Evolutionary conservation across 1,284 basidiomycete genomes (phyloP).

Genomic region (Leccinum idahoense): DNA sequence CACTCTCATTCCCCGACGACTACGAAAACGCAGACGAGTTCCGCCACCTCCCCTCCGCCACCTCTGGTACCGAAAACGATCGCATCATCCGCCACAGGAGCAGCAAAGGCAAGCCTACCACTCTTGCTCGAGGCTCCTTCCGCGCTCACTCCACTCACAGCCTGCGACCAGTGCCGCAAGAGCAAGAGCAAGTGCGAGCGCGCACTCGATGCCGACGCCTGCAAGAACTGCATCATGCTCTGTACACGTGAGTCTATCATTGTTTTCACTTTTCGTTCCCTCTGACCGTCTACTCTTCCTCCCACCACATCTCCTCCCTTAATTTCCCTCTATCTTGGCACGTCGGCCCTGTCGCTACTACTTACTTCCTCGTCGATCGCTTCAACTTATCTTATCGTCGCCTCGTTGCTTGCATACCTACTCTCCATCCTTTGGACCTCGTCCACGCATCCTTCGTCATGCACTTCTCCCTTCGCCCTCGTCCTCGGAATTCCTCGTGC

Average conservation of each 20-base stretch:
- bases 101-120: constrained; percentile 54
- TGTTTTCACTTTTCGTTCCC: constrained; percentile 12
- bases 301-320: background rate
- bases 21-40: constrained; percentile 47
- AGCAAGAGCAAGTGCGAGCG: constrained; percentile 31
- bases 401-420: background rate
- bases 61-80: constrained; percentile 13
- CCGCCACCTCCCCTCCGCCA: constrained; percentile 31
- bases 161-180: constrained; percentile 73
- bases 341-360: background rate
- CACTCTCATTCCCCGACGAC: constrained; percentile 45
- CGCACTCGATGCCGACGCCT: constrained; percentile 15
- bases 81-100: constrained; percentile 48
- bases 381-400: background rate
- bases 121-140: background rate
- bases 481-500: background rate
- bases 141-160: background rate
- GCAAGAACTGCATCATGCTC: constrained; percentile 69
- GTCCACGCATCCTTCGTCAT: background rate
- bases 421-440: background rate
- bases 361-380: background rate
- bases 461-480: background rate
- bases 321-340: background rate
- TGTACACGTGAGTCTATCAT: constrained; percentile 51
- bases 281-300: background rate